phyloP scores from a whole-genome alignment of 495 filamentous ascomycete species.

The Talaromyces nanjingensis region DNA sequence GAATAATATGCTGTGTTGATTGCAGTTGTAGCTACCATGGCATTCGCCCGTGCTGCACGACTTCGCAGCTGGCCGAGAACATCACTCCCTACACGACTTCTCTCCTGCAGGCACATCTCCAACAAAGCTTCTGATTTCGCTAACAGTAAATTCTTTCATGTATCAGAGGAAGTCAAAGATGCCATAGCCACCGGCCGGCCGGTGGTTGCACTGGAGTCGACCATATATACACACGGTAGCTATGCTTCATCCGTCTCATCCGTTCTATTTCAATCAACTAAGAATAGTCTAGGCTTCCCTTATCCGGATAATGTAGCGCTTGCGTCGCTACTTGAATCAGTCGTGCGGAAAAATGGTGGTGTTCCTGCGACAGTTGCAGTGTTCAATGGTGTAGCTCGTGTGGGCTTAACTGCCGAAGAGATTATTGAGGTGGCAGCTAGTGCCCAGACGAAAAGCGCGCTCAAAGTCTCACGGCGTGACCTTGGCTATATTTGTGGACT shows the following conservation, averaged over 20 bases:
- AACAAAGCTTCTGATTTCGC: not conserved
- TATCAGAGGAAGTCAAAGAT: slow-evolving; percentile 77
- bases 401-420: slow-evolving; percentile 66
- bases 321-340: slow-evolving; percentile 60
- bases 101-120: slow-evolving; percentile 1
- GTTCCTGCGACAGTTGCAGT: slow-evolving; percentile 92
- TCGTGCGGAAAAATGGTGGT: slow-evolving; percentile 73
- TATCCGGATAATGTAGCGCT: slow-evolving; percentile 74
- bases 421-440: slow-evolving; percentile 62
- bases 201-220: slow-evolving; percentile 87
- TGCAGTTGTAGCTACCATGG: slow-evolving; percentile 15
- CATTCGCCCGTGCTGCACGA: slow-evolving; percentile 22
- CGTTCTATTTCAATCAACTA: slow-evolving; percentile 1
- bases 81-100: not conserved
- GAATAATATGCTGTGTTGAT: not conserved
- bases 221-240: slow-evolving; percentile 76
- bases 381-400: slow-evolving; percentile 68
- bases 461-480: slow-evolving; percentile 84
- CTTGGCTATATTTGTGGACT: slow-evolving; percentile 72
- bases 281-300: slow-evolving; percentile 63
- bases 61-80: slow-evolving; percentile 14
- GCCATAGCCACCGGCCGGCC: slow-evolving; percentile 66
- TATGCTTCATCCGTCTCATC: not conserved
- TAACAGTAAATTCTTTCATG: slow-evolving; percentile 51
- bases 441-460: slow-evolving; percentile 51